These are phyloP conservation scores for Chrysosphaeria jannelii DNA, from an alignment of 2,329 filamentous ascomycete genomes.

Conservation along the genomic window DNA sequence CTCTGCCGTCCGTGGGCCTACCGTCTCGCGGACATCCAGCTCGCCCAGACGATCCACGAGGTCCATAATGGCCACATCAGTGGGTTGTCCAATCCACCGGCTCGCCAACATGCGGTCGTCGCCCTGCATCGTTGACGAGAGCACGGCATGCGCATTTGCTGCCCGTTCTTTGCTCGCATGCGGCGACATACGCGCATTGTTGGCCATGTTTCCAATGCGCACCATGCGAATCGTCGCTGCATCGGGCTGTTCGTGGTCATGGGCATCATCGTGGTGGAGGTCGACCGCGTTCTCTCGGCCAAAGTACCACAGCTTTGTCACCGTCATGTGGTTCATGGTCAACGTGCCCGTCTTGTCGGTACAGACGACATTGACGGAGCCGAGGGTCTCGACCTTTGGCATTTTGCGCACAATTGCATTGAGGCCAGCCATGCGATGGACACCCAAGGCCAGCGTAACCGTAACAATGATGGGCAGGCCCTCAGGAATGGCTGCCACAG, in stretches of 20 bases:
- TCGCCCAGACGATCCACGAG: conserved; percentile 73
- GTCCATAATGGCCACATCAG: conserved; percentile 90
- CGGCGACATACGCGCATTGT: conserved; percentile 61
- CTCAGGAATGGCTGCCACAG: conserved; percentile 86
- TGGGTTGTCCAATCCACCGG: conserved; percentile 88
- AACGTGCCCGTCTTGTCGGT: conserved; percentile 93
- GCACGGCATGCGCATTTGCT: conserved; percentile 43
- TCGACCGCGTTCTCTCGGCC: conserved; percentile 25
- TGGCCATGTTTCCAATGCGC: conserved; percentile 84
- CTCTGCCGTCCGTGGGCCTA: conserved; percentile 57
- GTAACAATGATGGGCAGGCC: conserved; percentile 95
- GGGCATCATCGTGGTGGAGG: conserved; percentile 22
- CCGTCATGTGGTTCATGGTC: conserved; percentile 96
- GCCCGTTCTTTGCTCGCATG: conserved; percentile 40
- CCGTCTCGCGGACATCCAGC: conserved; percentile 63
- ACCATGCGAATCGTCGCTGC: conserved; percentile 53
- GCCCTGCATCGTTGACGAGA: conserved; percentile 57
- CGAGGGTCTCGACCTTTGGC: conserved; percentile 88
- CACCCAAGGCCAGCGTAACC: conserved; percentile 77
- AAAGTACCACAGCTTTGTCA: conserved; percentile 89
- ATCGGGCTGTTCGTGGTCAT: conserved; percentile 15
- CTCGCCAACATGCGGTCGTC: conserved; percentile 39
- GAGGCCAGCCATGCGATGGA: conserved; percentile 82
- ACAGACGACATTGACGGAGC: conserved; percentile 98
- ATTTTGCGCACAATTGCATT: conserved; percentile 87